Percentiles rank a stretch among this genome's conserved stretches.
Evolutionary conservation across 371 early-diverging fungal genomes (phyloP).

Genomic region (Chytridium lagenaria): DNA sequence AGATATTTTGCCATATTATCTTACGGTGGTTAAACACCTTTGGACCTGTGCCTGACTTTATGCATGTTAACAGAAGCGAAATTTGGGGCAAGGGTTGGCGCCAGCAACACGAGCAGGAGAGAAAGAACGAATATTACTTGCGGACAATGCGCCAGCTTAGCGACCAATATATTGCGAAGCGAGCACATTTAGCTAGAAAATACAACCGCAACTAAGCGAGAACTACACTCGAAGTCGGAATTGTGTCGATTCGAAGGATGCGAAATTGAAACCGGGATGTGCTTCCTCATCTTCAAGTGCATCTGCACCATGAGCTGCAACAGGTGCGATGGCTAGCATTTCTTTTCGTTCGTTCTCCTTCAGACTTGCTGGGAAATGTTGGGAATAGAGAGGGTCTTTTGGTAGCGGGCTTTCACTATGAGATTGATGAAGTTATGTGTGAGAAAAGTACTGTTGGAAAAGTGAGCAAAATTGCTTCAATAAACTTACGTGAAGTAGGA

Average conservation of each 20-base stretch:
- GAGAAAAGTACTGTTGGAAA: neutral
- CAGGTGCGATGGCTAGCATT: constrained; percentile 67
- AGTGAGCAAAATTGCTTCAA: neutral
- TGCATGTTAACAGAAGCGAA: constrained; percentile 44
- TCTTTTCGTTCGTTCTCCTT: constrained; percentile 65
- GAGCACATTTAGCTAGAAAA: neutral
- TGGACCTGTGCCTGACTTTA: too few species aligned
- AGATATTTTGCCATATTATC: too few species aligned
- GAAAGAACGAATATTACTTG: constrained; percentile 43
- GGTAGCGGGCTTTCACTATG: constrained; percentile 84
- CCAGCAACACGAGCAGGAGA: constrained; percentile 40
- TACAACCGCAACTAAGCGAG: neutral
- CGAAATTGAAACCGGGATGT: constrained; percentile 15
- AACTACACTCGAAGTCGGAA: constrained; percentile 25
- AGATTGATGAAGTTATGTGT: neutral
- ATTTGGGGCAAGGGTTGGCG: constrained; percentile 58
- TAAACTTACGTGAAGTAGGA: constrained; percentile 75
- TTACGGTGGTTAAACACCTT: too few species aligned
- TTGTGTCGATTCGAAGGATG: constrained; percentile 28
- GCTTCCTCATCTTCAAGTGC: constrained; percentile 34
- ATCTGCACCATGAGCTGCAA: constrained; percentile 64
- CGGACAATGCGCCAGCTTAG: constrained; percentile 48
- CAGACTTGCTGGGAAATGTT: constrained; percentile 90
- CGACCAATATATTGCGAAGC: constrained; percentile 41
- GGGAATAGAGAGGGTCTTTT: constrained; percentile 94